Evolutionary conservation across 2,329 filamentous ascomycete species (phyloP), one percentile per base, ranked within the genome.

Genomic region (Penicillium verrucosum): DNA sequence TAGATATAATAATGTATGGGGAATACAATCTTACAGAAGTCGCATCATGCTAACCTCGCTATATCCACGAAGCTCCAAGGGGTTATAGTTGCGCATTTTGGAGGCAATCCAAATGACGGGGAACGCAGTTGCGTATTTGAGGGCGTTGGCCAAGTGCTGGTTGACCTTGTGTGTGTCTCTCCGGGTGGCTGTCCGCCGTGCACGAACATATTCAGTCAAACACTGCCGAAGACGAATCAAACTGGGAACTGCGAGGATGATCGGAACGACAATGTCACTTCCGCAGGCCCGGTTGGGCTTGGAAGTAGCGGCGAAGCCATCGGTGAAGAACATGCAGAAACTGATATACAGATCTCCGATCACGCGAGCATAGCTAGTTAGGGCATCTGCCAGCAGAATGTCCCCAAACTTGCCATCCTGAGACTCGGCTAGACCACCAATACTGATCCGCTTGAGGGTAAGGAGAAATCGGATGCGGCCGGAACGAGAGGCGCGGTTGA

Each of bases 361-460:
- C 30, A 97, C 89, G 74, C 95, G 96, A 60, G 93, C 88, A 73
- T 97, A 99, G 68, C 90, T 95, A 41, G 94, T 99, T 65, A 97
- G 77, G 54, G 92, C 93, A 81, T 99, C 94, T 34, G 94, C 92
- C 18, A 99, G 84, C 57, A 99, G 78, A 51, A 97, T 89, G 71
- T 99, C 94, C 54, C 91, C 93, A 68, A 97, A 97, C 70, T 96
- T 96, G 53, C 93, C 92, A 73, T 97, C 89, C 65, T 89, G 85
- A 0, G 89, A 80, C 74, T 93, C 88, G 14, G 94, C 93, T 25
- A 99, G 82, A 0, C 93, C 92, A 25, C 94, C 94, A 42, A 97
- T 78, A 65, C 85, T 85, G 59, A 97, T 86, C 55, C 94, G 88
- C 59, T 85, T 85, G 43, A 97, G 78, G 0, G 86, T 93, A 11